Percentiles rank a stretch among this genome's conserved stretches.
These are phyloP conservation scores for Alternaria alternata DNA, from an alignment of 2,329 filamentous ascomycete genomes.

Conservation along the genomic window DNA sequence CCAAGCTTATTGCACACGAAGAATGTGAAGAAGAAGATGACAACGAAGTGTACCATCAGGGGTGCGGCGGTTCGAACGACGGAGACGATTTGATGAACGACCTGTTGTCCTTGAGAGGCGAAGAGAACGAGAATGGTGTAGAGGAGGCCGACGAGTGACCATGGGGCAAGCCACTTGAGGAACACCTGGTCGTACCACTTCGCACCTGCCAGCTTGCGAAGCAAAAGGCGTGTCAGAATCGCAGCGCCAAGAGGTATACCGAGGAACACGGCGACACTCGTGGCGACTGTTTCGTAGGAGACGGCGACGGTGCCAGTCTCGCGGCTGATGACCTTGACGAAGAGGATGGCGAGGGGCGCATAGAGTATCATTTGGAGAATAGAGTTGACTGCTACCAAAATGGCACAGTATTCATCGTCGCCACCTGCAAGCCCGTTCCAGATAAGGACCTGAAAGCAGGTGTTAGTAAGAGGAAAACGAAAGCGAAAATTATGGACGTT, in stretches of 20 bases:
- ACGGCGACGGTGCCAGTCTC: conserved; percentile 50
- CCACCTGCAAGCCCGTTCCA: conserved; percentile 76
- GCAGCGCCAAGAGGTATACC: conserved; percentile 78
- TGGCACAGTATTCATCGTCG: conserved; percentile 77
- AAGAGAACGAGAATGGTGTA: conserved; percentile 86
- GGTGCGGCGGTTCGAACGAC: conserved; percentile 80
- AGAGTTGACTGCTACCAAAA: conserved; percentile 54
- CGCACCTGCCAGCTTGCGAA: conserved; percentile 63
- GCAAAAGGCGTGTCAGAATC: conserved; percentile 70
- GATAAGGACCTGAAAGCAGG: too few species aligned
- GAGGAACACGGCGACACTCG: conserved; percentile 79
- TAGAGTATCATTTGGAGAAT: conserved; percentile 52
- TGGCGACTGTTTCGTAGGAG: conserved; percentile 71
- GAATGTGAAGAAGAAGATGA: conserved; percentile 75
- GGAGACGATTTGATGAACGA: conserved; percentile 80
- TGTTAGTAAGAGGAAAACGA: too few species aligned
- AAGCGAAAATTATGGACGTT: conserved; percentile 53
- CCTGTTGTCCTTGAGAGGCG: conserved; percentile 74
- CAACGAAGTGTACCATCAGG: conserved; percentile 76
- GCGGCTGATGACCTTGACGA: conserved; percentile 69
- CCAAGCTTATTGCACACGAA: conserved; percentile 65
- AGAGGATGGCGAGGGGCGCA: conserved; percentile 50
- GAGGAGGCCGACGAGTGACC: conserved; percentile 78
- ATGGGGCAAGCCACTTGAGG: conserved; percentile 70
- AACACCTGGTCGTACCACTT: conserved; percentile 72